A percentile compares a stretch with the other conserved stretches of the same genome.
Conservation (phyloP, 2,329 filamentous ascomycete species). For the Sarocladiaceae sp. region DNA sequence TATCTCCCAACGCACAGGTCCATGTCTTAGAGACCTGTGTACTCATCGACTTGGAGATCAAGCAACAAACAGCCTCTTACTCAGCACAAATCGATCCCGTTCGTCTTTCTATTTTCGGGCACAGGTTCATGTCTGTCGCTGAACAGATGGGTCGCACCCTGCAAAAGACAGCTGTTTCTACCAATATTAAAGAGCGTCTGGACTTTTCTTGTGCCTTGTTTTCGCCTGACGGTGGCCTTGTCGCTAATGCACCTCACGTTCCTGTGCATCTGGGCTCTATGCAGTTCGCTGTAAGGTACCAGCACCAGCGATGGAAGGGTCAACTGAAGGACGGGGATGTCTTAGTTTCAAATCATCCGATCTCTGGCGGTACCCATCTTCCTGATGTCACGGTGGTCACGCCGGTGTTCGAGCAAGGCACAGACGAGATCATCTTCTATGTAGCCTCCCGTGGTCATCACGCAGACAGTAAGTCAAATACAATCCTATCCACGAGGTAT, state of each 20-base stretch:
- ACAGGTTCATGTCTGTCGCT: slow-evolving; percentile 76
- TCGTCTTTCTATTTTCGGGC: slow-evolving; percentile 68
- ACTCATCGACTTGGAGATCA: slow-evolving; percentile 49
- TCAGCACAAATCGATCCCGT: slow-evolving; percentile 29
- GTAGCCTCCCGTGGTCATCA: slow-evolving; percentile 28
- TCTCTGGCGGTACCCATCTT: slow-evolving; percentile 31
- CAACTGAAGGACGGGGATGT: slow-evolving; percentile 24
- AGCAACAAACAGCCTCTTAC: slow-evolving; percentile 20
- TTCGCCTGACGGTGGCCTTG: slow-evolving; percentile 65
- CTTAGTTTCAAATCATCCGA: slow-evolving; percentile 25
- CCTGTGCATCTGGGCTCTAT: slow-evolving; percentile 71
- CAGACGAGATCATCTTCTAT: slow-evolving; percentile 27
- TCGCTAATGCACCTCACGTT: slow-evolving; percentile 69
- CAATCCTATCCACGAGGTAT: too few species aligned
- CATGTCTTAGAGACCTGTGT: slow-evolving; percentile 30
- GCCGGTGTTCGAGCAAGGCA: slow-evolving; percentile 25
- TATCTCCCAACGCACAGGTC: slow-evolving; percentile 39
- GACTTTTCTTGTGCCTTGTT: slow-evolving; percentile 77
- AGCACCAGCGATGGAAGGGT: slow-evolving; percentile 56
- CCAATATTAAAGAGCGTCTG: slow-evolving; percentile 72
- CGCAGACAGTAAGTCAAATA: too few species aligned
- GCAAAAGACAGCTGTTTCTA: slow-evolving; percentile 70
- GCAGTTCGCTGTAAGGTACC: slow-evolving; percentile 68
- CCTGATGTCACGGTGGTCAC: slow-evolving; percentile 30
- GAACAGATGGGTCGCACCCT: slow-evolving; percentile 75